A percentile compares a stretch with the other conserved stretches of the same genome.
Evolutionary conservation across 768 basidiomycete species (phyloP).

Genomic region (Flagelloscypha sp.): DNA sequence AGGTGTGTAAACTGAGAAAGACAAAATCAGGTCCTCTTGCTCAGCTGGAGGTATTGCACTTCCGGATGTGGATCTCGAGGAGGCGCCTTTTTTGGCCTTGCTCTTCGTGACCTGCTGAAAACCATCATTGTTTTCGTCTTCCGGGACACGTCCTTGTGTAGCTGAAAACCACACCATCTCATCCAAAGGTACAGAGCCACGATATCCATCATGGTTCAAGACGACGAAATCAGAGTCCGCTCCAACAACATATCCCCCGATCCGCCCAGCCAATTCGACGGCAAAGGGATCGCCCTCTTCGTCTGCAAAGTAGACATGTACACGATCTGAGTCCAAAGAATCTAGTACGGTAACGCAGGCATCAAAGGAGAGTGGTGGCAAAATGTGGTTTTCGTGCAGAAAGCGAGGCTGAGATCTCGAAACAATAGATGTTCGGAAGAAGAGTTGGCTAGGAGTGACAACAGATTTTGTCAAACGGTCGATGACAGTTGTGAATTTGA

Average conservation of each 20-base stretch:
- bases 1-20: slow-evolving; percentile 55
- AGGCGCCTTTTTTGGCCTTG: slow-evolving; percentile 44
- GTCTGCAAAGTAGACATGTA: slow-evolving; percentile 71
- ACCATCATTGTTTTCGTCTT: slow-evolving; percentile 35
- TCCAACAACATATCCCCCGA: slow-evolving; percentile 68
- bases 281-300: slow-evolving; percentile 78
- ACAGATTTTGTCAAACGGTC: slow-evolving; percentile 49
- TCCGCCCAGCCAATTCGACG: slow-evolving; percentile 71
- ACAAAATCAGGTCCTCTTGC: slow-evolving; percentile 37
- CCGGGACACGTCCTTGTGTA: slow-evolving; percentile 18
- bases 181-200: slow-evolving; percentile 68
- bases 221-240: slow-evolving; percentile 81
- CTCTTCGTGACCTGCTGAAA: slow-evolving; percentile 52
- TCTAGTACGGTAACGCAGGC: slow-evolving; percentile 51
- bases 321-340: slow-evolving; percentile 36
- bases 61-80: slow-evolving; percentile 21
- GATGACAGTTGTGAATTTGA: slow-evolving; percentile 64
- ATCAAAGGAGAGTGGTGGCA: slow-evolving; percentile 59
- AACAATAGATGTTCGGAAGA: slow-evolving; percentile 68
- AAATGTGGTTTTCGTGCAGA: slow-evolving; percentile 61
- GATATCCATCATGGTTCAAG: slow-evolving; percentile 66
- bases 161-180: slow-evolving; percentile 67
- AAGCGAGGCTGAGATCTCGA: slow-evolving; percentile 63
- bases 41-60: slow-evolving; percentile 54
- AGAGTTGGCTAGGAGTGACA: slow-evolving; percentile 58